Conservation (phyloP, 202 grass and related monocot species). For the Panicum hallii region DNA sequence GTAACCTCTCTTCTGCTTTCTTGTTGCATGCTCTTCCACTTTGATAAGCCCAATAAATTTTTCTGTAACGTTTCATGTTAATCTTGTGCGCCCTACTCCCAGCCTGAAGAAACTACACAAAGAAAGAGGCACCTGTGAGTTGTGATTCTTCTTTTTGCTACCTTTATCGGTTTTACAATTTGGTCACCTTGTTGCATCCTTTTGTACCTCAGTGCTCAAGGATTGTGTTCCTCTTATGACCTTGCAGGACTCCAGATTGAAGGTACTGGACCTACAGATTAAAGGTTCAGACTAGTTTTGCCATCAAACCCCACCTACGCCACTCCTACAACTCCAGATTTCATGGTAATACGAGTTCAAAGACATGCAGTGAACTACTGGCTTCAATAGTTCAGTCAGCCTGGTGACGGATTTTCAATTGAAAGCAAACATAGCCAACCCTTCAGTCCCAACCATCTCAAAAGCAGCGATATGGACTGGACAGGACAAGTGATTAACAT, state of each 20-base stretch:
- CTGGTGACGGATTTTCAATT: conserved; percentile 53
- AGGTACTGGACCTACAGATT: background rate
- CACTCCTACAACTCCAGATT: conserved; percentile 12
- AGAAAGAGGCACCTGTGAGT: background rate
- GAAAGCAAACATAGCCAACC: conserved; percentile 29
- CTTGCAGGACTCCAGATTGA: background rate
- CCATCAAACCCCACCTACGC: background rate
- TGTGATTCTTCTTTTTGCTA: background rate
- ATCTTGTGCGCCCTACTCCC: background rate
- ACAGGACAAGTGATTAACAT: conserved; percentile 23
- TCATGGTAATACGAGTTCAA: conserved; percentile 21
- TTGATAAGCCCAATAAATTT: conserved; percentile 2
- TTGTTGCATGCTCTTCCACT: background rate
- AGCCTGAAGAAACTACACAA: background rate
- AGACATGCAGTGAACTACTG: conserved; percentile 53
- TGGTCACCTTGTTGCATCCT: conserved; percentile 2
- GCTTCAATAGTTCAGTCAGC: conserved; percentile 53
- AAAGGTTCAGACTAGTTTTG: background rate
- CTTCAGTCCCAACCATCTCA: background rate
- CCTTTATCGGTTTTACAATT: conserved; percentile 6
- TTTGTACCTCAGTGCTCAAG: conserved; percentile 7
- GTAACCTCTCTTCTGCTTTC: conserved; percentile 35
- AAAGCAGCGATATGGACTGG: conserved; percentile 33
- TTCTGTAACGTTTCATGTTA: background rate
- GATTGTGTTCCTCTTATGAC: background rate